Conservation (phyloP, 768 basidiomycete species). For the Tubosaeta sp. region DNA sequence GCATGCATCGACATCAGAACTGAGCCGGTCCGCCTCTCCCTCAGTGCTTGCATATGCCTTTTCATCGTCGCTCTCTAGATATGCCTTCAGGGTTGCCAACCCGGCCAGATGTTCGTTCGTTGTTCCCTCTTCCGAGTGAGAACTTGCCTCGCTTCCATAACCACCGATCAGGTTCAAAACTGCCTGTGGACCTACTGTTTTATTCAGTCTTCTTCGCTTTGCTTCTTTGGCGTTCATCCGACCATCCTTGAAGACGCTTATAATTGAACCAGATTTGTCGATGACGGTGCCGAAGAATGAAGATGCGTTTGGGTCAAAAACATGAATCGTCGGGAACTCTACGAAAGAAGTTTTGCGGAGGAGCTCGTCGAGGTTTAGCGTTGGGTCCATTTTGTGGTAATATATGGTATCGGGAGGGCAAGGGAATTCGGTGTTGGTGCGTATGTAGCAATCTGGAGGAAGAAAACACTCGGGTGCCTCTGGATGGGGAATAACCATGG, state of each 20-base stretch:
- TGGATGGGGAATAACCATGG: conserved; percentile 48
- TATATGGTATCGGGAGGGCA: conserved; percentile 26
- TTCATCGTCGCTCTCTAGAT: conserved; percentile 21
- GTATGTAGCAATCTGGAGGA: conserved; percentile 59
- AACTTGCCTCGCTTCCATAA: conserved; percentile 52
- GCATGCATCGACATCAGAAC: conserved; percentile 14
- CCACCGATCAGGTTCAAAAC: conserved; percentile 56
- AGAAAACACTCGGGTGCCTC: conserved; percentile 55
- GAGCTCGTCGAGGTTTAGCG: conserved; percentile 40
- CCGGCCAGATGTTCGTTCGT: conserved; percentile 4
- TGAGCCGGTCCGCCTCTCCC: conserved; percentile 12
- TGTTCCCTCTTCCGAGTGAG: conserved; percentile 28
- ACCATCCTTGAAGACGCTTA: conserved; percentile 7
- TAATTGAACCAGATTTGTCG: conserved; percentile 44
- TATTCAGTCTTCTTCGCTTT: conserved; percentile 58
- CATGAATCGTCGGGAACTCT: conserved; percentile 80
- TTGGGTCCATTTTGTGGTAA: conserved; percentile 58
- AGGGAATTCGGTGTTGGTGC: conserved; percentile 35
- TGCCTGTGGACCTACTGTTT: conserved; percentile 47
- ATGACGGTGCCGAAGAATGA: conserved; percentile 58
- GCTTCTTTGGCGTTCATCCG: conserved; percentile 29
- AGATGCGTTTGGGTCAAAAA: conserved; percentile 54
- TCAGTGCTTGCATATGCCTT: neutral
- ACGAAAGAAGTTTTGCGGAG: conserved; percentile 65
- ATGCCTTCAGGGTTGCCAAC: conserved; percentile 21